A percentile compares a stretch with the other conserved stretches of the same genome.
Conservation (phyloP, 352 stramenopile species). For the Albugo laibachii region DNA sequence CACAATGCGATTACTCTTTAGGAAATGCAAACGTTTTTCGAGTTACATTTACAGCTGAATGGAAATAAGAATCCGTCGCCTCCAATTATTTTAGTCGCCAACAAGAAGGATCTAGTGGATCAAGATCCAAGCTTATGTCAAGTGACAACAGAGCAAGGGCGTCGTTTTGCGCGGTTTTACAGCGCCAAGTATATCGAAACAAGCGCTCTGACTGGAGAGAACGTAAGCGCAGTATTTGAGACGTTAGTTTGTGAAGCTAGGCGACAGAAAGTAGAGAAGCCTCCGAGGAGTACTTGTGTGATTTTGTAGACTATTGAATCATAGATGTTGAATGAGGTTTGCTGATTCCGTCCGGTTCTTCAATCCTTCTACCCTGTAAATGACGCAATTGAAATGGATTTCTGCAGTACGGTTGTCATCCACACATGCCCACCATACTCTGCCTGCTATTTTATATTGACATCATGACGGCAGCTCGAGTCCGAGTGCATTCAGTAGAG, state of each 20-base stretch:
- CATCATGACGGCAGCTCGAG: too few relatives aligned
- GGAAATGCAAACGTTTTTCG: conserved; percentile 78
- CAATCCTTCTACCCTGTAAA: too few relatives aligned
- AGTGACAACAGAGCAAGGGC: conserved; percentile 68
- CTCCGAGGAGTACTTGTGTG: conserved; percentile 44
- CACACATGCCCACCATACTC: too few relatives aligned
- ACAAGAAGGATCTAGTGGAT: conserved; percentile 79
- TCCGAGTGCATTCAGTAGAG: too few relatives aligned
- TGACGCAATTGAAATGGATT: too few relatives aligned
- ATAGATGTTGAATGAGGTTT: too few relatives aligned
- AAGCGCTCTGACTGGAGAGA: conserved; percentile 63
- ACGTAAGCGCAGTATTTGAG: conserved; percentile 77
- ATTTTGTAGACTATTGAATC: conserved; percentile 21
- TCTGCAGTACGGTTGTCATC: too few relatives aligned
- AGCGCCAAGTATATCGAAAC: conserved; percentile 79
- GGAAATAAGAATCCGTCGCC: conserved; percentile 50
- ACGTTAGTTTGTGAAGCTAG: conserved; percentile 71
- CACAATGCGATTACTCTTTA: conserved; percentile 3
- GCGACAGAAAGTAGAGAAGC: conserved; percentile 38
- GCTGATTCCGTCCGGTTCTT: too few relatives aligned
- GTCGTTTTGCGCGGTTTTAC: conserved; percentile 68
- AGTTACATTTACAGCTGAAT: conserved; percentile 78
- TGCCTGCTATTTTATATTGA: too few relatives aligned
- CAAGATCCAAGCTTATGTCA: conserved; percentile 61
- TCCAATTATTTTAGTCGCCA: conserved; percentile 76